These are phyloP conservation scores for Gremmenia infestans DNA, from an alignment of 2,329 filamentous ascomycete species.

Conservation along the genomic window DNA sequence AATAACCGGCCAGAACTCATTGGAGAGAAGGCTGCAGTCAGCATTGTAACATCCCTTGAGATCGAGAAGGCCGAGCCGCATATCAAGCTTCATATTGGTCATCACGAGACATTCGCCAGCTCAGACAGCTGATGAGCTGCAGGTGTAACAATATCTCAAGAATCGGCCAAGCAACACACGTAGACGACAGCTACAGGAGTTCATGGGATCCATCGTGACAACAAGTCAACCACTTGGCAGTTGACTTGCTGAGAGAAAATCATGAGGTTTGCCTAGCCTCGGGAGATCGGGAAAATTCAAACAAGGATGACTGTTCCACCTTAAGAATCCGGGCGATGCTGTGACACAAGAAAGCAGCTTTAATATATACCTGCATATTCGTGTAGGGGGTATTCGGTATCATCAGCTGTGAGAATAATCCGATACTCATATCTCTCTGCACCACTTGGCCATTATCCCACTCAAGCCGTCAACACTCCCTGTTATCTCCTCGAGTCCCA, in stretches of 20 bases:
- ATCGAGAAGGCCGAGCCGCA: background rate
- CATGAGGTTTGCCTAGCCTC: background rate
- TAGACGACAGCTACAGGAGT: background rate
- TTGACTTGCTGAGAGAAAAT: background rate
- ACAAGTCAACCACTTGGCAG: background rate
- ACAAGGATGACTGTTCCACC: background rate
- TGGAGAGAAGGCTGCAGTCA: constrained; percentile 2
- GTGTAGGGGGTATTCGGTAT: background rate
- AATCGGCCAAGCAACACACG: background rate
- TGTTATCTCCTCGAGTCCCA: constrained; percentile 73
- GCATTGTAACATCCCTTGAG: background rate
- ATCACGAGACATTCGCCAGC: background rate
- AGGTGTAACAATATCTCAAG: background rate
- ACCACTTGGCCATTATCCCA: constrained; percentile 65
- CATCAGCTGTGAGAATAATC: background rate
- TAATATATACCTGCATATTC: background rate
- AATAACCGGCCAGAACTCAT: background rate
- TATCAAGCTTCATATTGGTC: background rate
- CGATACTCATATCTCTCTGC: constrained; percentile 56
- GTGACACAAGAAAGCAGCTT: background rate
- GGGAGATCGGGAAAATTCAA: background rate
- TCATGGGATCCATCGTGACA: background rate
- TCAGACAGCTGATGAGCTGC: background rate
- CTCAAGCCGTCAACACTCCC: constrained; percentile 51
- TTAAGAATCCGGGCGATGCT: background rate